phyloP scores from a whole-genome alignment of 768 basidiomycete genomes.

The Chiua virens region DNA sequence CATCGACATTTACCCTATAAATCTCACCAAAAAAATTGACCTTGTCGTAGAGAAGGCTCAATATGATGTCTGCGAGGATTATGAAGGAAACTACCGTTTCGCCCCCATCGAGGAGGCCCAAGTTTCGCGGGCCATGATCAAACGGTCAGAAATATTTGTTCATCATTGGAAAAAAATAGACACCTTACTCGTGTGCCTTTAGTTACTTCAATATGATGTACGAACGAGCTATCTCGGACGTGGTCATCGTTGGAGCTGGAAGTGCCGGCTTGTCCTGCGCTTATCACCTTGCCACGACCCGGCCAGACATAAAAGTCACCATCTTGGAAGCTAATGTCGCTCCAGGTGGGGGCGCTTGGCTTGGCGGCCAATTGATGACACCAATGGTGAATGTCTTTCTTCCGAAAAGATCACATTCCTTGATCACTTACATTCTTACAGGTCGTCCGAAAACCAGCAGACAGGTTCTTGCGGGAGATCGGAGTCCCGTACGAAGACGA shows the following conservation, averaged over 20 bases:
- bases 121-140: constrained; percentile 76
- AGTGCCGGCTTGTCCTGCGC: constrained; percentile 72
- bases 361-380: constrained; percentile 77
- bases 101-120: constrained; percentile 76
- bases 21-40: constrained; percentile 25
- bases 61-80: constrained; percentile 34
- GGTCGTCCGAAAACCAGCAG: constrained; percentile 78
- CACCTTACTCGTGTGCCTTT: constrained; percentile 3
- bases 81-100: constrained; percentile 64
- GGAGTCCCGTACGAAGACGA: constrained; percentile 79
- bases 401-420: not conserved
- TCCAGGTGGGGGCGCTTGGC: constrained; percentile 77
- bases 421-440: constrained; percentile 22
- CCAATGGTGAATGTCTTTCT: constrained; percentile 55
- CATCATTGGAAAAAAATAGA: not conserved
- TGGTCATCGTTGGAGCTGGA: constrained; percentile 76
- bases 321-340: constrained; percentile 80
- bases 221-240: constrained; percentile 71
- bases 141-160: constrained; percentile 41
- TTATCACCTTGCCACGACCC: constrained; percentile 63
- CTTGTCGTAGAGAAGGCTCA: constrained; percentile 4
- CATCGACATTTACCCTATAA: constrained; percentile 20
- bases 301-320: constrained; percentile 65
- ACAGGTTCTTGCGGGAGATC: constrained; percentile 66
- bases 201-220: constrained; percentile 78